A percentile compares a stretch with the other conserved stretches of the same genome.
phyloP scores from a whole-genome alignment of 768 basidiomycete genomes.

The Podaxis pistillaris region DNA sequence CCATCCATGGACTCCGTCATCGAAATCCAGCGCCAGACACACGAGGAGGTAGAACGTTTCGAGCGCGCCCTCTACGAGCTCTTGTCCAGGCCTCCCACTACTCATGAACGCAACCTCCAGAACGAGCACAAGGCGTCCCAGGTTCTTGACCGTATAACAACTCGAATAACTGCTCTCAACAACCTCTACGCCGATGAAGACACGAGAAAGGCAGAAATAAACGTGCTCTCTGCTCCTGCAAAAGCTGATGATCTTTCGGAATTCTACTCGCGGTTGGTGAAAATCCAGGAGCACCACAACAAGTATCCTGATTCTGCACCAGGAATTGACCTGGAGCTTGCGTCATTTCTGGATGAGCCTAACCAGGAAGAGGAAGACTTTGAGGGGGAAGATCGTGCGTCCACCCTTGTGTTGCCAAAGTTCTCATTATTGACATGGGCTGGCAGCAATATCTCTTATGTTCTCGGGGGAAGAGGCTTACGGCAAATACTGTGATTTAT shows the following conservation, averaged over 20 bases:
- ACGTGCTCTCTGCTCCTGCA: conserved; percentile 54
- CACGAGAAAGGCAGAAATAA: conserved; percentile 64
- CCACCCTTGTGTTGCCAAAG: conserved; percentile 1
- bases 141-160: conserved; percentile 80
- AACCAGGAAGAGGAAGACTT: conserved; percentile 73
- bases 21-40: conserved; percentile 92
- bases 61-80: conserved; percentile 84
- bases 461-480: conserved; percentile 97
- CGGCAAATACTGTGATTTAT: conserved; percentile 93
- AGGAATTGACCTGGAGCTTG: conserved; percentile 81
- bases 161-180: conserved; percentile 63
- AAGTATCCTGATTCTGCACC: conserved; percentile 90
- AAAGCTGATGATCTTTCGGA: conserved; percentile 79
- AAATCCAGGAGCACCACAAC: conserved; percentile 94
- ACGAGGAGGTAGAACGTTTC: conserved; percentile 93
- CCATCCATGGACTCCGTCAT: conserved; percentile 84
- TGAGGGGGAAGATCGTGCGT: conserved; percentile 88
- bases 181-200: conserved; percentile 78
- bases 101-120: conserved; percentile 65
- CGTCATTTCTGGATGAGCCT: conserved; percentile 75
- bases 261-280: conserved; percentile 94
- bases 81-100: conserved; percentile 62
- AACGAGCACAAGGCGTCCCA: conserved; percentile 90
- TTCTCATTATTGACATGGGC: conserved; percentile 7
- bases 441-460: conserved; percentile 69